Evolutionary conservation across 352 stramenopile species (phyloP).

Genomic region (Globisporangium paddicum): DNA sequence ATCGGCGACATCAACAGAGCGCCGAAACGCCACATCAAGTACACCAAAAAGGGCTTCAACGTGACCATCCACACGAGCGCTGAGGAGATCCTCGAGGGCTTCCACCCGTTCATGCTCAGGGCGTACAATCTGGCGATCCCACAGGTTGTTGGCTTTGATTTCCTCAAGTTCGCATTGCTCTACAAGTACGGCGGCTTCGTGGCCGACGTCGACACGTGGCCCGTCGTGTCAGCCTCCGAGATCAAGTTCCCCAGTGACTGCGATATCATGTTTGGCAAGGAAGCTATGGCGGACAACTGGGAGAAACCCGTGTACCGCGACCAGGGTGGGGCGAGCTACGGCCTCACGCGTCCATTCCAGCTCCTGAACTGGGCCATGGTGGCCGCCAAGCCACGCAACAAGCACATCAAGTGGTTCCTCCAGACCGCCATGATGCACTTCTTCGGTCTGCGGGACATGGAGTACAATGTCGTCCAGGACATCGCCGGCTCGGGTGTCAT

Average conservation of each 20-base stretch:
- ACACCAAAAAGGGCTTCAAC: constrained; percentile 5
- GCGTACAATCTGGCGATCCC: too few relatives aligned
- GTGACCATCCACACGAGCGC: constrained; percentile 10
- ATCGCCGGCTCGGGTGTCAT: too few relatives aligned
- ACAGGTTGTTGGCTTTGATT: constrained; percentile 8
- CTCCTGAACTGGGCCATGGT: constrained; percentile 19
- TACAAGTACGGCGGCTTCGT: not conserved
- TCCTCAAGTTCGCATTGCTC: constrained; percentile 9
- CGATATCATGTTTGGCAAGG: constrained; percentile 12
- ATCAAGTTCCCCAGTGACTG: constrained; percentile 5
- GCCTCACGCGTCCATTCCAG: constrained; percentile 12
- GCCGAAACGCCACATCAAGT: not conserved
- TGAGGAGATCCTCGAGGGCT: constrained; percentile 13
- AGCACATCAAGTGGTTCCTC: too few relatives aligned
- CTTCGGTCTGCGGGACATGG: too few relatives aligned
- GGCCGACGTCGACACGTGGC: not conserved
- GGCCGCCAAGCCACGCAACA: constrained; percentile 8
- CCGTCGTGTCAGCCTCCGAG: not conserved
- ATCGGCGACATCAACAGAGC: constrained; percentile 10
- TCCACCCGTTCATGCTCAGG: constrained; percentile 10
- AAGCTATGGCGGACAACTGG: constrained; percentile 2
- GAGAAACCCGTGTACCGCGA: constrained; percentile 8
- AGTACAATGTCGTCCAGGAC: too few relatives aligned
- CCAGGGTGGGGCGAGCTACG: constrained; percentile 1
- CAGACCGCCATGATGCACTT: too few relatives aligned